Evolutionary conservation across 805 yeast genomes (phyloP).

Genomic region (Saccharomyces eubayanus): DNA sequence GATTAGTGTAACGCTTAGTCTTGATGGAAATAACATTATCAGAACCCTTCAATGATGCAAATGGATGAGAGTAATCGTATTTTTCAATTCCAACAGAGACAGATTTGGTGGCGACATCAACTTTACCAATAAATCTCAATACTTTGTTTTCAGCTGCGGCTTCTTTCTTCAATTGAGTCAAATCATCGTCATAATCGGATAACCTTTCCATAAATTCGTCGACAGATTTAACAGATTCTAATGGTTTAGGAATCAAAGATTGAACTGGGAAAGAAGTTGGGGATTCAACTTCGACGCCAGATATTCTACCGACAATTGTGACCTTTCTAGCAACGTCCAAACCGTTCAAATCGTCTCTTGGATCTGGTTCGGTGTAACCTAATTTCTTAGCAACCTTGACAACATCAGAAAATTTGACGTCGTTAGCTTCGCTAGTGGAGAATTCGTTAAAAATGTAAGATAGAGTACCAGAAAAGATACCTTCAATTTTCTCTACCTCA

Average conservation of each 20-base stretch:
- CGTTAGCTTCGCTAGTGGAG: slow-evolving; percentile 56
- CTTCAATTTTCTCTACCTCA: slow-evolving; percentile 83
- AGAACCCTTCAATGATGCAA: slow-evolving; percentile 90
- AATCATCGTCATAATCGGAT: slow-evolving; percentile 74
- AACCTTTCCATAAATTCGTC: slow-evolving; percentile 72
- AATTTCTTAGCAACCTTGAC: slow-evolving; percentile 80
- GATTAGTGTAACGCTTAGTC: slow-evolving; percentile 87
- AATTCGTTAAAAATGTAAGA: slow-evolving; percentile 92
- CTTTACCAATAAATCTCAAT: slow-evolving; percentile 85
- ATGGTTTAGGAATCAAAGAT: slow-evolving; percentile 79
- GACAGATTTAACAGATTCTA: slow-evolving; percentile 65
- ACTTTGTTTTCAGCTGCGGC: slow-evolving; percentile 83
- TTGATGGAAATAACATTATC: slow-evolving; percentile 91
- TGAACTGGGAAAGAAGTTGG: slow-evolving; percentile 92
- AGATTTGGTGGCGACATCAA: slow-evolving; percentile 60
- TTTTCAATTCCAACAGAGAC: slow-evolving; percentile 84
- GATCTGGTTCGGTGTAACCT: slow-evolving; percentile 99
- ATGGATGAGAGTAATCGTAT: slow-evolving; percentile 85
- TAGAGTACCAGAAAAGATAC: slow-evolving; percentile 91
- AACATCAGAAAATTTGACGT: slow-evolving; percentile 77
- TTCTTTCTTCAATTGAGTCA: slow-evolving; percentile 66
- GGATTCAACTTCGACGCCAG: slow-evolving; percentile 77
- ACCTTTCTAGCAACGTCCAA: slow-evolving; percentile 98
- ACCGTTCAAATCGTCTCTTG: slow-evolving; percentile 97
- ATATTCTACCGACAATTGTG: slow-evolving; percentile 86